Conservation (phyloP, 139 green algal genomes). For the Haematococcus lacustris region DNA sequence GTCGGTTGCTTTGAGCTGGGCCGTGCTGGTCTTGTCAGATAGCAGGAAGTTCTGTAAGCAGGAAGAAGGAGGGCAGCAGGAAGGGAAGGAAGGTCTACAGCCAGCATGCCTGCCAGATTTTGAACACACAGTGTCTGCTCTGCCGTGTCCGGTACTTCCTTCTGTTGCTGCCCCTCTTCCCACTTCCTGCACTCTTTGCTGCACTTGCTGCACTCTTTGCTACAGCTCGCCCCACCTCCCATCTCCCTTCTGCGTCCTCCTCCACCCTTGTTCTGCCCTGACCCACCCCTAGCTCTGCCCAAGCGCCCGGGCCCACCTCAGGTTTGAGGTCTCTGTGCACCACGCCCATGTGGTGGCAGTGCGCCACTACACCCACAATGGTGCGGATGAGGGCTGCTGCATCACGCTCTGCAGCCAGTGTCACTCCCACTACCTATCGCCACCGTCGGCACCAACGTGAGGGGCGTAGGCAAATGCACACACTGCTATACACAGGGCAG, state of each 20-base stretch:
- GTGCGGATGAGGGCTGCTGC: constrained; percentile 45
- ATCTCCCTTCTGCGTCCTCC: not conserved
- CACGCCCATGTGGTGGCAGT: constrained; percentile 89
- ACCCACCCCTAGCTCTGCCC: not conserved
- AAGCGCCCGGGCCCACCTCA: not conserved
- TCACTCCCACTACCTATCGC: too few species aligned
- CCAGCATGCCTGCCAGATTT: too few species aligned
- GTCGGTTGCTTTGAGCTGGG: constrained; percentile 63
- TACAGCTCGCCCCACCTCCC: not conserved
- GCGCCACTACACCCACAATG: constrained; percentile 81
- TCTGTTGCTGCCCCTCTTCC: too few species aligned
- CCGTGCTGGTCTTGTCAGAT: constrained; percentile 22
- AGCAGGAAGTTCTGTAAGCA: constrained; percentile 97
- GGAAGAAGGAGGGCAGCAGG: too few species aligned
- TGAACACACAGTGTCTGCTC: too few species aligned
- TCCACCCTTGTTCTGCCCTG: constrained; percentile 73
- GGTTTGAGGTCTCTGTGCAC: constrained; percentile 81
- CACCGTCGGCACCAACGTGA: too few species aligned
- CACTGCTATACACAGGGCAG: not conserved
- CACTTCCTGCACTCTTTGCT: too few species aligned
- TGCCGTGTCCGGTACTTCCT: too few species aligned
- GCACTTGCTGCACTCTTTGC: too few species aligned
- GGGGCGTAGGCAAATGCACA: not conserved
- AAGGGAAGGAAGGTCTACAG: too few species aligned
- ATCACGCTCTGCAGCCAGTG: constrained; percentile 82